phyloP scores from a whole-genome alignment of 768 basidiomycete species.

The Leccinum subtestaceum region DNA sequence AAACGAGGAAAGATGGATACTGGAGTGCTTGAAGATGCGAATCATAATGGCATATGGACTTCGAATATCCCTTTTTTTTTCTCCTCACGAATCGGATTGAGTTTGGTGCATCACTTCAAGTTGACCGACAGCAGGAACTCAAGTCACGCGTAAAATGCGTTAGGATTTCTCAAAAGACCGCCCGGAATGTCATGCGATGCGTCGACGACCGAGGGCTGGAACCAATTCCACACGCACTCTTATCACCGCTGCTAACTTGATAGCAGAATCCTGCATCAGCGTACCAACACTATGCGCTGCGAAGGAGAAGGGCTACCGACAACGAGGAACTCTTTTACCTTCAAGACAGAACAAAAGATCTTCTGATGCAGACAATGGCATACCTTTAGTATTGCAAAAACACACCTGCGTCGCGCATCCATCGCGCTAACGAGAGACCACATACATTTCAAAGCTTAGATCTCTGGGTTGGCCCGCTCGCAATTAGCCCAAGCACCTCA shows the following conservation, averaged over 20 bases:
- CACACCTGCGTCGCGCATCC: background rate
- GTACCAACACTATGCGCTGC: background rate
- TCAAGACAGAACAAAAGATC: background rate
- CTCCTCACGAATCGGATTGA: too few species aligned
- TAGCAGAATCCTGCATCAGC: background rate
- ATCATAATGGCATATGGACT: too few species aligned
- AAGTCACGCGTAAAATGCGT: too few species aligned
- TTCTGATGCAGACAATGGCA: background rate
- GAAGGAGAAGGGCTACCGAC: background rate
- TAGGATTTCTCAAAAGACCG: too few species aligned
- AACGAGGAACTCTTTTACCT: background rate
- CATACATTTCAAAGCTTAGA: conserved; percentile 16
- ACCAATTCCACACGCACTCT: background rate
- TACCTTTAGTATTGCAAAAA: background rate
- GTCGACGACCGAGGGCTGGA: background rate
- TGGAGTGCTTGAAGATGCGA: too few species aligned
- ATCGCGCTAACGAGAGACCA: background rate
- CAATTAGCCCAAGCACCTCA: conserved; percentile 23
- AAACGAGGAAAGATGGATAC: too few species aligned
- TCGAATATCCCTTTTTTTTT: too few species aligned
- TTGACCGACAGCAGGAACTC: background rate
- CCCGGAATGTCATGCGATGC: too few species aligned
- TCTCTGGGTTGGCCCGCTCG: background rate
- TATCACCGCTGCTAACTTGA: background rate
- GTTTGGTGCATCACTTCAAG: too few species aligned